A percentile compares a stretch with the other conserved stretches of the same genome.
phyloP scores from a whole-genome alignment of 805 yeast species.

The Myxozyma neotropica region DNA sequence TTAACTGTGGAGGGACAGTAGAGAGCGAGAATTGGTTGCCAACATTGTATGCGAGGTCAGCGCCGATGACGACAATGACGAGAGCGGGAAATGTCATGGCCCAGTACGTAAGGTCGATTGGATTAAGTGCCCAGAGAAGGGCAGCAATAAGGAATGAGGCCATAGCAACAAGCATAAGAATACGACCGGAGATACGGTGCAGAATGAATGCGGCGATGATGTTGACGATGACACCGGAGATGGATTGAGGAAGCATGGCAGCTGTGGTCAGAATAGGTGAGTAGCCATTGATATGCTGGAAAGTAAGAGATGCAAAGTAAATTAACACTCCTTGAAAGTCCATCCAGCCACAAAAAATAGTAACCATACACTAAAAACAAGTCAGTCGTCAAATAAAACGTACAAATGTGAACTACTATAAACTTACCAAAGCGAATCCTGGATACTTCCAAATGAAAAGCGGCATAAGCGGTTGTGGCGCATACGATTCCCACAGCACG shows the following conservation, averaged over 20 bases:
- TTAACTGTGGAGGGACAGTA: conserved; percentile 47
- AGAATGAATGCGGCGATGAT: conserved; percentile 52
- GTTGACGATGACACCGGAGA: conserved; percentile 49
- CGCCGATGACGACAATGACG: conserved; percentile 49
- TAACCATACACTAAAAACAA: conserved; percentile 40
- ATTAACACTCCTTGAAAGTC: conserved; percentile 47
- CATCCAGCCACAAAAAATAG: conserved; percentile 48
- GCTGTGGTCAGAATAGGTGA: conserved; percentile 50
- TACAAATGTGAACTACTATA: not conserved
- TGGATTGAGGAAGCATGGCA: conserved; percentile 49
- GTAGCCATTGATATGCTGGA: conserved; percentile 47
- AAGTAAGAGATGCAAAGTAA: conserved; percentile 49
- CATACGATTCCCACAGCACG: conserved; percentile 46
- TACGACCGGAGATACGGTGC: conserved; percentile 50
- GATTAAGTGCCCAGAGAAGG: conserved; percentile 51
- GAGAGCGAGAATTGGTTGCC: conserved; percentile 49
- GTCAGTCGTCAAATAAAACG: not conserved
- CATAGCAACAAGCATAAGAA: conserved; percentile 46
- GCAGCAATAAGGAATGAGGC: conserved; percentile 45
- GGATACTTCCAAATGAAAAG: conserved; percentile 47
- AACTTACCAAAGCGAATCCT: conserved; percentile 46
- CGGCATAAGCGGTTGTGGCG: conserved; percentile 52
- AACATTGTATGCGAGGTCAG: conserved; percentile 53
- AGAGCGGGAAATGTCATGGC: conserved; percentile 53
- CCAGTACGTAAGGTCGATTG: conserved; percentile 47